Evolutionary conservation across 257 asterid genomes (phyloP).

Genomic region (Hygrophila difformis): DNA sequence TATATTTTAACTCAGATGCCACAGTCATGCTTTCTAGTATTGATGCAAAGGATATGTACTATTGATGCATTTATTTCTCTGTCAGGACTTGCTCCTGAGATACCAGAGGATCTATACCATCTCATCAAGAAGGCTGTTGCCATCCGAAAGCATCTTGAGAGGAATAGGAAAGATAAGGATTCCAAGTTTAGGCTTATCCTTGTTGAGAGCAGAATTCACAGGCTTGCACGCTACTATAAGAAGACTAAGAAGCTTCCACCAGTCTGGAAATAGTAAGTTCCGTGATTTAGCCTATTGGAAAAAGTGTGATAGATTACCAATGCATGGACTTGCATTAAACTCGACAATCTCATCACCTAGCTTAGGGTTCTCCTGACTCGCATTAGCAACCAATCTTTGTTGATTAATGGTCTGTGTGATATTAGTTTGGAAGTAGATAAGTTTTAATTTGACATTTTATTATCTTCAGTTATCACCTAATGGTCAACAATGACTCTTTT

Average conservation of each 20-base stretch:
- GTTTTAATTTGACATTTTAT: too few species aligned
- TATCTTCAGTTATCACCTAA: too few species aligned
- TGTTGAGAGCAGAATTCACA: constrained; percentile 59
- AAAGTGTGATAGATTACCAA: too few species aligned
- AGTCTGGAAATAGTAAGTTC: constrained; percentile 61
- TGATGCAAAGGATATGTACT: background rate
- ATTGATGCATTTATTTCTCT: background rate
- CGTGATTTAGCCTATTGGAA: too few species aligned
- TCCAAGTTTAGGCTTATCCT: constrained; percentile 61
- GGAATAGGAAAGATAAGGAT: constrained; percentile 67
- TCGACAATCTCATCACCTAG: too few species aligned
- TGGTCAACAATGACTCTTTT: too few species aligned
- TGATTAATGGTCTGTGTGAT: too few species aligned
- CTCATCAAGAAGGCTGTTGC: constrained; percentile 71
- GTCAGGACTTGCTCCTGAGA: constrained; percentile 71
- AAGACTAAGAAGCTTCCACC: constrained; percentile 72
- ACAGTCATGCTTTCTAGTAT: background rate
- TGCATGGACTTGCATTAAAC: too few species aligned
- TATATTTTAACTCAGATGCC: constrained; percentile 1
- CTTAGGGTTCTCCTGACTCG: too few species aligned
- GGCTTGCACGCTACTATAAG: constrained; percentile 64
- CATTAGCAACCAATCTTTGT: too few species aligned
- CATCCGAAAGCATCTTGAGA: constrained; percentile 61
- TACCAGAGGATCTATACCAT: constrained; percentile 55
- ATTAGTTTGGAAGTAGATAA: too few species aligned